These are phyloP conservation scores for Xylaria venustula DNA, from an alignment of 495 filamentous ascomycete genomes.

Conservation along the genomic window DNA sequence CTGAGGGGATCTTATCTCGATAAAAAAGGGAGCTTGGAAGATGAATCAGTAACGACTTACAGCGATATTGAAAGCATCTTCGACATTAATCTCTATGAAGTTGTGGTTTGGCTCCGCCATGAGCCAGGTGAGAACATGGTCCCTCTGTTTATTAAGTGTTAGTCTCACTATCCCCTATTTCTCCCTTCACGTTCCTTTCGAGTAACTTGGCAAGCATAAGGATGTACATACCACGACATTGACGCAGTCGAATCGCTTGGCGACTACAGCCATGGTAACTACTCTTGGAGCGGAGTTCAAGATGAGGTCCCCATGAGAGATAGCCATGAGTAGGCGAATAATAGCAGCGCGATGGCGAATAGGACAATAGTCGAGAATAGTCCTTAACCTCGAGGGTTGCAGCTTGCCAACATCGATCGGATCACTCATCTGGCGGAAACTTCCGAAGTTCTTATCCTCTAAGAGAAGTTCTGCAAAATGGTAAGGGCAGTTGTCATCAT, in stretches of 20 bases:
- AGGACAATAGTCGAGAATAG: conserved; percentile 56
- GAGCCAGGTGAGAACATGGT: conserved; percentile 37
- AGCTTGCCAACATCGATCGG: conserved; percentile 14
- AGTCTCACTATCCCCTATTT: neutral
- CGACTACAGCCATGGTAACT: conserved; percentile 61
- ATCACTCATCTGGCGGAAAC: no score
- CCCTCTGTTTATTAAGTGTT: conserved; percentile 21
- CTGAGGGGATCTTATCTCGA: no score
- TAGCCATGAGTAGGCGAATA: conserved; percentile 53
- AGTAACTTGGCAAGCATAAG: neutral
- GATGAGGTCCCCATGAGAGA: conserved; percentile 47
- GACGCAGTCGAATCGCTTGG: conserved; percentile 55
- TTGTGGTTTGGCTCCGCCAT: conserved; percentile 38
- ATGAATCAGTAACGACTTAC: neutral
- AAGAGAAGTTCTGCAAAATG: conserved; percentile 6
- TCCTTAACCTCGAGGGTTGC: conserved; percentile 20
- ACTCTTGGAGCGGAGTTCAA: conserved; percentile 66
- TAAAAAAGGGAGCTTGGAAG: no score
- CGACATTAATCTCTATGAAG: conserved; percentile 47
- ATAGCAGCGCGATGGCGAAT: conserved; percentile 61
- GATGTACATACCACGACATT: conserved; percentile 32
- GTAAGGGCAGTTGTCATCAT: conserved; percentile 25
- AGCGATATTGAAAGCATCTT: conserved; percentile 43
- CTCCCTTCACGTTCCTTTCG: neutral
- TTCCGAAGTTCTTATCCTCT: neutral